These are phyloP conservation scores for Tetrapisispora iriomotensis DNA, from an alignment of 805 yeast genomes.

Conservation along the genomic window DNA sequence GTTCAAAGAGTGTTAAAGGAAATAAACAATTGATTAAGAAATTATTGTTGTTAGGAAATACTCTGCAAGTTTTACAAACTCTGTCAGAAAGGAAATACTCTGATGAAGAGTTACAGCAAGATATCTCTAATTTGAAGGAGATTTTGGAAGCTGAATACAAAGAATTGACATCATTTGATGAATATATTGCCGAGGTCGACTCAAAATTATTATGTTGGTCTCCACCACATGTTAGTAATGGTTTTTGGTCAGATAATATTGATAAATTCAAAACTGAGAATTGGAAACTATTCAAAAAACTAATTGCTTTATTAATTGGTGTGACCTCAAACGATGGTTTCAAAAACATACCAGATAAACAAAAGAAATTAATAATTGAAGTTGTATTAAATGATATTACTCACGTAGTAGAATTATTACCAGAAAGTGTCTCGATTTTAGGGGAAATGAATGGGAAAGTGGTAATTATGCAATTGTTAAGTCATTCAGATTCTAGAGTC, in stretches of 20 bases:
- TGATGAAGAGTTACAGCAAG: constrained; percentile 79
- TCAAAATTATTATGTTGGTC: constrained; percentile 75
- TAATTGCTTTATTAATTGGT: constrained; percentile 42
- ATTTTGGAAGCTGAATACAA: constrained; percentile 64
- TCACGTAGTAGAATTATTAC: constrained; percentile 48
- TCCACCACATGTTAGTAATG: constrained; percentile 82
- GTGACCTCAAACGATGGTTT: constrained; percentile 23
- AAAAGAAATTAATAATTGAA: constrained; percentile 36
- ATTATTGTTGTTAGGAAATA: constrained; percentile 62
- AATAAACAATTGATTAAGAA: constrained; percentile 50
- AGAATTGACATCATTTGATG: constrained; percentile 84
- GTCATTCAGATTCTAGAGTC: constrained; percentile 71
- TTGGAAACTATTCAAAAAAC: constrained; percentile 59
- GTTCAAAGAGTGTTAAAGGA: constrained; percentile 30
- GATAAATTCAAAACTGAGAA: constrained; percentile 65
- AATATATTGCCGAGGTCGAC: constrained; percentile 74
- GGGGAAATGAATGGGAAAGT: constrained; percentile 56
- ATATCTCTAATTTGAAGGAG: constrained; percentile 48
- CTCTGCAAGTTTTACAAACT: constrained; percentile 55
- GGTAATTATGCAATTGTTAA: constrained; percentile 76
- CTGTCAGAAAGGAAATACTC: constrained; percentile 86
- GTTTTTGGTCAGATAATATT: constrained; percentile 84
- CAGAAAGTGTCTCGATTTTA: constrained; percentile 49
- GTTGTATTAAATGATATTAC: constrained; percentile 62
- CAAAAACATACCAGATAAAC: constrained; percentile 27